Evolutionary conservation across 495 filamentous ascomycete species (phyloP).

Genomic region (Podospora didyma): DNA sequence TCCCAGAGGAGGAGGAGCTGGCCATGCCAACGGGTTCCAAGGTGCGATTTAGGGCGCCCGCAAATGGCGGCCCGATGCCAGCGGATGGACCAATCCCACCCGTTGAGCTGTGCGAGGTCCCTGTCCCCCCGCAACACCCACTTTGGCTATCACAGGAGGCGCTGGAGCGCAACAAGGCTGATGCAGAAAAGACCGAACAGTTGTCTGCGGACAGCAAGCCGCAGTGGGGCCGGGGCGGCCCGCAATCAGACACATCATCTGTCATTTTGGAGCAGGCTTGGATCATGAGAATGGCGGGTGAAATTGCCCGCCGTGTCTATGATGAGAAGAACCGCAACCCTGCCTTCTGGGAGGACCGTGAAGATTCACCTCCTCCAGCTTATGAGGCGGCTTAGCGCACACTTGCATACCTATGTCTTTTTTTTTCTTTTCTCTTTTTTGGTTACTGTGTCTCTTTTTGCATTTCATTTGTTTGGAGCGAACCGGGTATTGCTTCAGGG

Average conservation of each 20-base stretch:
- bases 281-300: conserved; percentile 85
- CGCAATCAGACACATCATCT: conserved; percentile 37
- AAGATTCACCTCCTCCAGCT: conserved; percentile 60
- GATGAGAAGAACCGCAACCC: conserved; percentile 55
- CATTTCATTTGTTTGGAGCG: too few species aligned
- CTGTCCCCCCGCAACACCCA: neutral
- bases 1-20: conserved; percentile 57
- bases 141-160: neutral
- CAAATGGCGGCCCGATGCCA: conserved; percentile 18
- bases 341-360: conserved; percentile 43
- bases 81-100: conserved; percentile 11
- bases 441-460: too few species aligned
- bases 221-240: conserved; percentile 10
- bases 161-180: neutral
- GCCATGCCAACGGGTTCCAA: conserved; percentile 38
- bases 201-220: conserved; percentile 7
- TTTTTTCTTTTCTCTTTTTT: too few species aligned
- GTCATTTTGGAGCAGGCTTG: conserved; percentile 78
- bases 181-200: conserved; percentile 8
- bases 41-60: conserved; percentile 34
- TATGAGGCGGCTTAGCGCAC: conserved; percentile 45
- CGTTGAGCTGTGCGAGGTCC: neutral
- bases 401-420: too few species aligned
- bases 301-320: conserved; percentile 81
- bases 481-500: too few species aligned